Evolutionary conservation across 805 yeast species (phyloP).

Genomic region (Allodekkera sacchari): DNA sequence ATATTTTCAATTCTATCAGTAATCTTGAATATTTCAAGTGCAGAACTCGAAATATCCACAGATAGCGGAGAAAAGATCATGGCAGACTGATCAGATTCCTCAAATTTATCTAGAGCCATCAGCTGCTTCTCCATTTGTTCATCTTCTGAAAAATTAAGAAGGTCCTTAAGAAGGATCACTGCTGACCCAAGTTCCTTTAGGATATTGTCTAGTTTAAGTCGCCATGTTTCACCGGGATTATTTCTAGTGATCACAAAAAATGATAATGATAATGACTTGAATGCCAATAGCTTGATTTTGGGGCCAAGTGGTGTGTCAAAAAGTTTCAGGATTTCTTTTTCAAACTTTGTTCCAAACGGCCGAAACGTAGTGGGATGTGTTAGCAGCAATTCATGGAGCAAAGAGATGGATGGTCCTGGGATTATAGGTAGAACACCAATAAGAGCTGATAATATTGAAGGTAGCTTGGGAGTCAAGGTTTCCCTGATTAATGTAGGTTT

Average conservation of each 20-base stretch:
- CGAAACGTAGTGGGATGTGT: slow-evolving; percentile 73
- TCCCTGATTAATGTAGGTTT: slow-evolving; percentile 83
- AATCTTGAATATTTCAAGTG: slow-evolving; percentile 42
- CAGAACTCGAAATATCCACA: slow-evolving; percentile 48
- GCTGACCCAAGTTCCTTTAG: slow-evolving; percentile 48
- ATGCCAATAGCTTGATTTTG: no score
- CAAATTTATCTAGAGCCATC: slow-evolving; percentile 29
- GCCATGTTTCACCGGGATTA: slow-evolving; percentile 40
- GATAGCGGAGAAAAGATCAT: slow-evolving; percentile 38
- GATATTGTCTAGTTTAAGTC: slow-evolving; percentile 35
- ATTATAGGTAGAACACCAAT: slow-evolving; percentile 36
- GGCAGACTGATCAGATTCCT: slow-evolving; percentile 10
- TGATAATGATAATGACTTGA: slow-evolving; percentile 44
- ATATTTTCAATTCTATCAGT: slow-evolving; percentile 43
- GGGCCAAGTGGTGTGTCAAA: no score
- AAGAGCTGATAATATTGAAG: slow-evolving; percentile 47
- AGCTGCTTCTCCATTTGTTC: no score
- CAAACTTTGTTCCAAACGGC: slow-evolving; percentile 63
- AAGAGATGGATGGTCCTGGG: slow-evolving; percentile 29
- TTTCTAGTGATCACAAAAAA: slow-evolving; percentile 47
- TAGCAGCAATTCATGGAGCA: slow-evolving; percentile 35
- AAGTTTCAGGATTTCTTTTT: slow-evolving; percentile 32
- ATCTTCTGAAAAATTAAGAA: slow-evolving; percentile 52
- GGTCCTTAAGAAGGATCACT: slow-evolving; percentile 46
- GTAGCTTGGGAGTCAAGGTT: slow-evolving; percentile 69